These are phyloP conservation scores for Lachancea lanzarotensis DNA, from an alignment of 805 yeast genomes.

Conservation along the genomic window DNA sequence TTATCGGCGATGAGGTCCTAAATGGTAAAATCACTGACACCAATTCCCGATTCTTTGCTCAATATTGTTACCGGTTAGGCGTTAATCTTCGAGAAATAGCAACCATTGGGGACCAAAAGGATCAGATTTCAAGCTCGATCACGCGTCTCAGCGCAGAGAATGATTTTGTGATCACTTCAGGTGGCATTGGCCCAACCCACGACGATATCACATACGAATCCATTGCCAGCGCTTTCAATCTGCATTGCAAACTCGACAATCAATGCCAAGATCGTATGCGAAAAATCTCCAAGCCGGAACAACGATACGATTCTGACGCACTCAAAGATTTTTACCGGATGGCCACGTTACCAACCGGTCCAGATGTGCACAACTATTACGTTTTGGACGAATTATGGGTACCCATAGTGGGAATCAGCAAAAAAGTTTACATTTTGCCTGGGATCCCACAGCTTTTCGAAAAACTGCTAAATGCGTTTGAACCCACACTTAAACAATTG, in stretches of 20 bases:
- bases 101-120: constrained; percentile 71
- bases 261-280: constrained; percentile 59
- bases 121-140: constrained; percentile 54
- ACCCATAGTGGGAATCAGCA: constrained; percentile 65
- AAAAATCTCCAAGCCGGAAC: constrained; percentile 35
- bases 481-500: constrained; percentile 33
- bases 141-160: constrained; percentile 40
- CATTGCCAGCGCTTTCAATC: constrained; percentile 55
- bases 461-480: constrained; percentile 41
- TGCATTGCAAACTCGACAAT: constrained; percentile 46
- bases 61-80: constrained; percentile 60
- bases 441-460: constrained; percentile 77
- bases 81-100: constrained; percentile 58
- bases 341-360: constrained; percentile 67
- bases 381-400: constrained; percentile 65
- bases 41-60: constrained; percentile 67
- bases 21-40: constrained; percentile 81
- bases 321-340: constrained; percentile 59
- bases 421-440: constrained; percentile 66
- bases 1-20: constrained; percentile 81
- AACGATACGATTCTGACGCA: constrained; percentile 37
- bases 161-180: constrained; percentile 61
- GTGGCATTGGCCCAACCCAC: constrained; percentile 79
- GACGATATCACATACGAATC: constrained; percentile 82
- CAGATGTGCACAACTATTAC: constrained; percentile 41